Evolutionary conservation across 129 eudicot species (phyloP), one percentile per base, ranked within the genome.

Genomic region (Erigeron canadensis): DNA sequence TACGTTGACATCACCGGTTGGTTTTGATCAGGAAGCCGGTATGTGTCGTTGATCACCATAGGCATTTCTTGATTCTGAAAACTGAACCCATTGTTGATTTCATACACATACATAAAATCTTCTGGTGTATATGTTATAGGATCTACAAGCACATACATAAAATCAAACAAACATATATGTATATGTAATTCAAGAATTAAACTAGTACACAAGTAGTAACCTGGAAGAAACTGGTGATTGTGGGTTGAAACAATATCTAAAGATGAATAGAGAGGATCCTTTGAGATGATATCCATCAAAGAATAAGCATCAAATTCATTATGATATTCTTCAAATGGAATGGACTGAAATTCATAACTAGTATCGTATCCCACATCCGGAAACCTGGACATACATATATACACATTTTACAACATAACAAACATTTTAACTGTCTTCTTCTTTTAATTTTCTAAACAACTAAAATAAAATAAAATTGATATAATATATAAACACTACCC

Each of bases 261-360:
- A 4, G 87, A 67, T 7, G 84, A 60, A 68, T 74, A 79, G 0
- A 84, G 46, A 18, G 86, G 87, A 65, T 89, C 89, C 60, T 37
- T 54, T 8, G 66, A 40, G 56, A 63, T 50, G 48, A 67, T 10
- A 4, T 65, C 80, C 77, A 74, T 75, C 63, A 74, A 65, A 23
- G 85, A 63, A 44, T 56, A 55, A 16, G 72, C 75, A 39, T 74
- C 84, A 70, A 71, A 77, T 34, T 19, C 80, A 63, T 48, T 67
- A 65, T 42, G 2, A 65, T 69, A 39, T 41, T 71, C 46, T n/a
- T 77, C 67, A 13, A 68, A n/a, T 15, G 74, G 61, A 59, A 75
- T 67, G 1, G 68, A 51, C 48, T 50, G 58, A 47, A 70, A 23
- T 34, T 77, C 80, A 37, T 67, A 67, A n/a, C n/a, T n/a, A 1